phyloP scores from a whole-genome alignment of 2,329 filamentous ascomycete genomes.

The Cryphonectria parasitica region DNA sequence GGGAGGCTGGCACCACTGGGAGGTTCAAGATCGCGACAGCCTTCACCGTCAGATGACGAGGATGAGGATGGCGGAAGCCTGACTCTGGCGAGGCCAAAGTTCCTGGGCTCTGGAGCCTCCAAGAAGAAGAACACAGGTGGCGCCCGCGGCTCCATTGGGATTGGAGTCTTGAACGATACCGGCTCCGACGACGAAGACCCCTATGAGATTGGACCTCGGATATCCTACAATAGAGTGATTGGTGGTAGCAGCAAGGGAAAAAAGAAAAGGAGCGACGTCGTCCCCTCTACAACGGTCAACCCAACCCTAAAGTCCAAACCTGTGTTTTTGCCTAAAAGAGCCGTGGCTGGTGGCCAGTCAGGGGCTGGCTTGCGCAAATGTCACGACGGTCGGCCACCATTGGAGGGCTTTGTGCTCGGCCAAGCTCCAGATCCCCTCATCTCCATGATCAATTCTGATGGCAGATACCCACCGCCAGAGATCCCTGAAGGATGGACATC shows the following conservation, averaged over 20 bases:
- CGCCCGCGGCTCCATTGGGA: conserved; percentile 73
- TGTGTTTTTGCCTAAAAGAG: conserved; percentile 74
- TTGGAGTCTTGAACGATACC: conserved; percentile 88
- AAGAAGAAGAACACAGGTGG: conserved; percentile 54
- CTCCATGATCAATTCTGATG: conserved; percentile 46
- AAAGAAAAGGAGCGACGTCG: conserved; percentile 62
- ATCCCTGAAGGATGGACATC: conserved; percentile 78
- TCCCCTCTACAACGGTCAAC: conserved; percentile 58
- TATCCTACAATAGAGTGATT: conserved; percentile 82
- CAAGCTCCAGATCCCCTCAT: conserved; percentile 52
- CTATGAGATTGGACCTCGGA: conserved; percentile 88
- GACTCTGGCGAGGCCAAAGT: conserved; percentile 34
- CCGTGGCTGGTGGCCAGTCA: conserved; percentile 39
- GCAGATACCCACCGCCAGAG: conserved; percentile 65
- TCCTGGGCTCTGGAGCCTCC: conserved; percentile 26
- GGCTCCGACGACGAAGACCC: conserved; percentile 95
- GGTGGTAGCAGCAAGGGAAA: conserved; percentile 85
- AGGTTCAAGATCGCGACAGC: conserved; percentile 33
- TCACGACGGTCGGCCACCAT: conserved; percentile 78
- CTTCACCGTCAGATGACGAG: conserved; percentile 48
- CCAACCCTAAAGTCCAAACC: conserved; percentile 69
- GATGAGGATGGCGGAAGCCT: conserved; percentile 41
- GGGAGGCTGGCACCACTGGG: conserved; percentile 49
- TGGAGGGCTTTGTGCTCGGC: conserved; percentile 80
- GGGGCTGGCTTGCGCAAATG: conserved; percentile 66